Evolutionary conservation across 129 eudicot genomes (phyloP).

Genomic region (Centella asiatica): DNA sequence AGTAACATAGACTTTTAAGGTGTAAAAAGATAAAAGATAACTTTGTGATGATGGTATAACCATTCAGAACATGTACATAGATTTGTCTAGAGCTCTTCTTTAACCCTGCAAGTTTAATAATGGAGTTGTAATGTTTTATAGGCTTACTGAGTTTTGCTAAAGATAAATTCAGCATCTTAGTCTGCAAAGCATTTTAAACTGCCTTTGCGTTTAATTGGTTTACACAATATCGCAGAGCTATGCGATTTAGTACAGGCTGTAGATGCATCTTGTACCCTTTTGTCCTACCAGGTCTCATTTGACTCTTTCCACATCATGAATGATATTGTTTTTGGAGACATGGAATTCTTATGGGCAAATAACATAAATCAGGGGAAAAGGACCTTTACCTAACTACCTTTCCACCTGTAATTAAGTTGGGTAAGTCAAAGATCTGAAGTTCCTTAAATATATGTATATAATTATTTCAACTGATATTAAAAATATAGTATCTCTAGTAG

Average conservation of each 20-base stretch:
- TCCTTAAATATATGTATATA: not conserved
- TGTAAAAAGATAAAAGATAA: no score
- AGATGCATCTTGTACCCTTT: not conserved
- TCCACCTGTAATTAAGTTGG: conserved; percentile 5
- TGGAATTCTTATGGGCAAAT: not conserved
- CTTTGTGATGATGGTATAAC: no score
- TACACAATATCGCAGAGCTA: no score
- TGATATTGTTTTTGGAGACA: not conserved
- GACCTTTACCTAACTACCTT: not conserved
- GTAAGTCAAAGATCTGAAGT: not conserved
- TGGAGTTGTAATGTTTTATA: no score
- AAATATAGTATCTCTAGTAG: not conserved
- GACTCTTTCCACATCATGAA: not conserved
- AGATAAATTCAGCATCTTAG: no score
- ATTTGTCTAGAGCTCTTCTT: no score
- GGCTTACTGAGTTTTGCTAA: no score
- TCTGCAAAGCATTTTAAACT: no score
- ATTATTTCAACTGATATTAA: not conserved
- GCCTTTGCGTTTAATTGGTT: no score
- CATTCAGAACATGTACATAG: no score
- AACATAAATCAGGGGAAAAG: not conserved
- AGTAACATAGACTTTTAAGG: no score
- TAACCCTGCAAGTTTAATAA: no score
- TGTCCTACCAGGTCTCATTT: conserved; percentile 1
- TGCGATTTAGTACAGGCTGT: not conserved